A percentile compares a stretch with the other conserved stretches of the same genome.
These are phyloP conservation scores for Salix dunnii DNA, from an alignment of 345 rosid genomes.

Conservation along the genomic window DNA sequence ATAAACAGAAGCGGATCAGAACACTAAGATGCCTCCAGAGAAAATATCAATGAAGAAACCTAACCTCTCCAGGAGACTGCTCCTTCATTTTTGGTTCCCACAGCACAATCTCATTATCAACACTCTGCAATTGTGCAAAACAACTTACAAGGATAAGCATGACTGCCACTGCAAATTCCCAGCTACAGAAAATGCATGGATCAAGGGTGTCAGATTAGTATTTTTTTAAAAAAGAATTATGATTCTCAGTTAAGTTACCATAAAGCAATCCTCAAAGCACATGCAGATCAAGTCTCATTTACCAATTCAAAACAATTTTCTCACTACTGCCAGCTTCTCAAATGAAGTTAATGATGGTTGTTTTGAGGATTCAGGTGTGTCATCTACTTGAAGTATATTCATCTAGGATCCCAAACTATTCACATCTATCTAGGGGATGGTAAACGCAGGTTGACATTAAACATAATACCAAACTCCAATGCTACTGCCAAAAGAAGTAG, in stretches of 20 bases:
- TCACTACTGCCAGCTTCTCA: conserved; percentile 1
- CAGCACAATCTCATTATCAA: conserved; percentile 87
- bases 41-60: conserved; percentile 11
- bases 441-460: neutral
- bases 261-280: neutral
- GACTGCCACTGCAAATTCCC: neutral
- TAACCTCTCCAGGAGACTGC: conserved; percentile 96
- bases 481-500: neutral
- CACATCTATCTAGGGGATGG: too few relatives aligned
- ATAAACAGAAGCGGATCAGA: neutral
- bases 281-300: neutral
- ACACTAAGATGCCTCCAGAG: neutral
- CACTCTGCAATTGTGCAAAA: conserved; percentile 58
- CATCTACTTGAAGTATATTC: neutral
- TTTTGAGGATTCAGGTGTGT: neutral
- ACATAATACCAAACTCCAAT: neutral
- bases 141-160: conserved; percentile 9
- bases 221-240: neutral
- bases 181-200: neutral
- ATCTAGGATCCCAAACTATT: neutral
- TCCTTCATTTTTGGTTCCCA: conserved; percentile 98
- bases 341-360: neutral
- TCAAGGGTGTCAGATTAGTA: neutral
- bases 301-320: neutral
- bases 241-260: neutral